These are phyloP conservation scores for Papiliotrema flavescens DNA, from an alignment of 1,284 basidiomycete species.

Conservation along the genomic window DNA sequence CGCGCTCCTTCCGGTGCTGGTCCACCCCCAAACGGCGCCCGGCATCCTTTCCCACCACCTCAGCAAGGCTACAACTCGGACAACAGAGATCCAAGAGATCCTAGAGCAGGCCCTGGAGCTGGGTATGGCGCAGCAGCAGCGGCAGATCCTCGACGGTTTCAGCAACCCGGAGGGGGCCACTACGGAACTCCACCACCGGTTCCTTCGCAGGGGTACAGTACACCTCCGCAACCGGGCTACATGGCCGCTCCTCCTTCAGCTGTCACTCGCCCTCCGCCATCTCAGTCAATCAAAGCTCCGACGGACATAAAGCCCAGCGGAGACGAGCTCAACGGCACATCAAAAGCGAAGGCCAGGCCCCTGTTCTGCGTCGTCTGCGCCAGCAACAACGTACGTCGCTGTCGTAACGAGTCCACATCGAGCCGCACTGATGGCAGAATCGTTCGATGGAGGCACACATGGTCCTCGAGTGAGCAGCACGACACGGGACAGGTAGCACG, in stretches of 20 bases:
- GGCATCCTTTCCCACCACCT: background rate
- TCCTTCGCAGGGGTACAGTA: background rate
- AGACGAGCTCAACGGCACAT: background rate
- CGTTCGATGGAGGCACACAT: conserved; percentile 98
- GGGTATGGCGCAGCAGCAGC: background rate
- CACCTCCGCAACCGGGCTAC: background rate
- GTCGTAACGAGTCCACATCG: conserved; percentile 4
- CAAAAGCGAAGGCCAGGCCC: conserved; percentile 46
- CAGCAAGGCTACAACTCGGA: background rate
- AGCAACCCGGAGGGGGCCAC: background rate
- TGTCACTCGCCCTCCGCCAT: background rate
- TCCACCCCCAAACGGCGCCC: background rate
- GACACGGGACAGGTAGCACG: conserved; percentile 45
- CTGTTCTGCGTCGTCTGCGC: conserved; percentile 98
- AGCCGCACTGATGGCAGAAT: conserved; percentile 60
- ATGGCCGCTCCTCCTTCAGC: background rate
- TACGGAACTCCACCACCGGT: background rate
- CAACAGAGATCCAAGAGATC: background rate
- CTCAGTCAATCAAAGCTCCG: background rate
- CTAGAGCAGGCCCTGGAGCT: background rate
- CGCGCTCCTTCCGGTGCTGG: background rate
- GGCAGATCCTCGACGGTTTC: background rate
- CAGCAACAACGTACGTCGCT: conserved; percentile 76
- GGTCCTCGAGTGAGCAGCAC: conserved; percentile 70
- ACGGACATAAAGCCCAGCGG: conserved; percentile 1